Conservation (phyloP, 495 filamentous ascomycete species). For the Penicillium diatomitis region DNA sequence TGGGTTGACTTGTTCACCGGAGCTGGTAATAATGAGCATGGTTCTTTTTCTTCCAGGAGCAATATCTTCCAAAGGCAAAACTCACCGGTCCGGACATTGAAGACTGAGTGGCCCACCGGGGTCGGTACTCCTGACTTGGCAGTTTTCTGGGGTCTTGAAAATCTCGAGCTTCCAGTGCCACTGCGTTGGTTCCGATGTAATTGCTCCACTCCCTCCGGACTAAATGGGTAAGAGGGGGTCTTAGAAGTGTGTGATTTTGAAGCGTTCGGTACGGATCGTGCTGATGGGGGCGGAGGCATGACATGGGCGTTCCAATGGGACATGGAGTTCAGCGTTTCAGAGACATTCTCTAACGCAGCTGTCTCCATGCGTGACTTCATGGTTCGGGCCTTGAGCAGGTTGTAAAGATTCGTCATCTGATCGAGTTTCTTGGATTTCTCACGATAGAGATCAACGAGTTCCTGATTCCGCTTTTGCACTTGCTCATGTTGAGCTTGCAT, state of each 20-base stretch:
- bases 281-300: slow-evolving; percentile 1
- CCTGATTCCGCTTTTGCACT: slow-evolving; percentile 66
- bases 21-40: neutral
- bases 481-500: slow-evolving; percentile 57
- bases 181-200: slow-evolving; percentile 39
- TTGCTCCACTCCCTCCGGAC: slow-evolving; percentile 32
- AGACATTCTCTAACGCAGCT: slow-evolving; percentile 60
- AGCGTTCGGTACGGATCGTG: neutral
- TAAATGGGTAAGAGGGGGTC: slow-evolving; percentile 22
- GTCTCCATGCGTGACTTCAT: slow-evolving; percentile 60
- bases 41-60: too few species aligned
- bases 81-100: slow-evolving; percentile 16
- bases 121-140: slow-evolving; percentile 17
- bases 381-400: slow-evolving; percentile 66
- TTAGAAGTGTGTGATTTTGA: slow-evolving; percentile 12
- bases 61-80: neutral
- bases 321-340: slow-evolving; percentile 42
- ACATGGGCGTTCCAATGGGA: slow-evolving; percentile 8
- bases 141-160: slow-evolving; percentile 8
- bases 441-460: slow-evolving; percentile 56
- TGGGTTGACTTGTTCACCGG: neutral
- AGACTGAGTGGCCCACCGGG: slow-evolving; percentile 14
- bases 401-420: slow-evolving; percentile 76
- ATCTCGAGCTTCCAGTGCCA: slow-evolving; percentile 38
- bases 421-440: slow-evolving; percentile 70